Conservation (phyloP, 257 asterid genomes). For the Prunella vulgaris region DNA sequence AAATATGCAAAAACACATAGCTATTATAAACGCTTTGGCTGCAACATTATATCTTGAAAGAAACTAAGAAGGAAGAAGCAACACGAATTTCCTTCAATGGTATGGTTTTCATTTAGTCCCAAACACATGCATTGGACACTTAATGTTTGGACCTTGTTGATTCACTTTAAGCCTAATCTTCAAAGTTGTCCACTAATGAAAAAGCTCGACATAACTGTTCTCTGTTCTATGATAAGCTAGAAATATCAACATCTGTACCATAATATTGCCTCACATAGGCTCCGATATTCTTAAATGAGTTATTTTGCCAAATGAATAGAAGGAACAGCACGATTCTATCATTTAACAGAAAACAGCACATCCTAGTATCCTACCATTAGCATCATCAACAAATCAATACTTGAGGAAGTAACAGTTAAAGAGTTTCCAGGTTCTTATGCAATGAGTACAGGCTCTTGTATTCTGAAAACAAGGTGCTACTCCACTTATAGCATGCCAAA, state of each 20-base stretch:
- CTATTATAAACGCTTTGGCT: conserved; percentile 1
- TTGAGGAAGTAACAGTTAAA: not conserved
- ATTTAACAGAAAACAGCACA: not conserved
- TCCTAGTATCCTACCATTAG: not conserved
- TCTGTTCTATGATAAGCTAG: not conserved
- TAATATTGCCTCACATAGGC: conserved; percentile 2
- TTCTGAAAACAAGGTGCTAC: not conserved
- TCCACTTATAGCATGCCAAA: not conserved
- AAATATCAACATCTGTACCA: conserved; percentile 5
- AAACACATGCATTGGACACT: not conserved
- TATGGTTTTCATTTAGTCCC: conserved; percentile 2
- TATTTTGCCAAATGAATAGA: not conserved
- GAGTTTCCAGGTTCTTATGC: not conserved
- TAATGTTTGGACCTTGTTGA: conserved; percentile 1
- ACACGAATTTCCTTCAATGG: conserved; percentile 6
- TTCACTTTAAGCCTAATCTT: not conserved
- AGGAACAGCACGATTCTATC: not conserved
- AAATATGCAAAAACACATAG: not conserved
- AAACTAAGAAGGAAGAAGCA: conserved; percentile 11
- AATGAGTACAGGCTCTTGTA: conserved; percentile 4
- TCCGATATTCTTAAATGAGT: not conserved
- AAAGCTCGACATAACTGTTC: not conserved
- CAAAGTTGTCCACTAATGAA: conserved; percentile 4
- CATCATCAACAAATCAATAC: conserved; percentile 8
- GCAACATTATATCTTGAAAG: not conserved